Evolutionary conservation across 2,329 filamentous ascomycete species (phyloP).

Genomic region (Aspergillus caelatus): DNA sequence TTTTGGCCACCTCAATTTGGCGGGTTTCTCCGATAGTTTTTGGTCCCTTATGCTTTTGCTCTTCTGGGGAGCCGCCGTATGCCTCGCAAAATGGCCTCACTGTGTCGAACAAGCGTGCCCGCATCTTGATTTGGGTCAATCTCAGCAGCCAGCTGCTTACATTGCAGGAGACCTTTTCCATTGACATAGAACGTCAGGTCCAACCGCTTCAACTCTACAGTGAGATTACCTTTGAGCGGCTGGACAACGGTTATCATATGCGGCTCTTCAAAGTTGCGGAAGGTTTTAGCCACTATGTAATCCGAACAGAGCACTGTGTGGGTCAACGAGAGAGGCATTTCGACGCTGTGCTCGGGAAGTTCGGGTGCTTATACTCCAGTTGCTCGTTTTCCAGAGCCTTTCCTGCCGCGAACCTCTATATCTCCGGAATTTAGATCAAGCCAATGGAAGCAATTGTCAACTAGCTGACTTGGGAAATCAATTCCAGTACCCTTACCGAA

Average conservation of each 20-base stretch:
- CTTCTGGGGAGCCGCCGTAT: not conserved
- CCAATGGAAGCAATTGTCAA: constrained; percentile 57
- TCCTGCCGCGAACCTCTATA: constrained; percentile 55
- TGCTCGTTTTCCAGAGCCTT: constrained; percentile 42
- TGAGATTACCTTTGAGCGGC: constrained; percentile 35
- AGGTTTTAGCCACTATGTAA: constrained; percentile 49
- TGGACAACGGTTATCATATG: constrained; percentile 53
- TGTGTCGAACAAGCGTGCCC: constrained; percentile 49
- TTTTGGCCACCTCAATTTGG: not conserved
- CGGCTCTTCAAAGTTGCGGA: constrained; percentile 54
- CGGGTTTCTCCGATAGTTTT: constrained; percentile 27
- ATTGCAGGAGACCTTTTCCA: constrained; percentile 45
- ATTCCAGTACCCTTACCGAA: constrained; percentile 30
- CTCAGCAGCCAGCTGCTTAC: constrained; percentile 52
- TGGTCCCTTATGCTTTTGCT: constrained; percentile 5
- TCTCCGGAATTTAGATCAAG: constrained; percentile 37
- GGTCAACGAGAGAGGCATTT: constrained; percentile 50
- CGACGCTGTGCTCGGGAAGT: constrained; percentile 30
- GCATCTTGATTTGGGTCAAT: constrained; percentile 62
- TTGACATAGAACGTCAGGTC: constrained; percentile 60
- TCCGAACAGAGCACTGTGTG: constrained; percentile 46
- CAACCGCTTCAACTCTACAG: constrained; percentile 56
- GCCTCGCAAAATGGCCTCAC: not conserved
- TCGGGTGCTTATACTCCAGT: constrained; percentile 46
- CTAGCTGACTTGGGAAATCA: constrained; percentile 57